Conservation (phyloP, 805 yeast species). For the Kuraishia piskuri region DNA sequence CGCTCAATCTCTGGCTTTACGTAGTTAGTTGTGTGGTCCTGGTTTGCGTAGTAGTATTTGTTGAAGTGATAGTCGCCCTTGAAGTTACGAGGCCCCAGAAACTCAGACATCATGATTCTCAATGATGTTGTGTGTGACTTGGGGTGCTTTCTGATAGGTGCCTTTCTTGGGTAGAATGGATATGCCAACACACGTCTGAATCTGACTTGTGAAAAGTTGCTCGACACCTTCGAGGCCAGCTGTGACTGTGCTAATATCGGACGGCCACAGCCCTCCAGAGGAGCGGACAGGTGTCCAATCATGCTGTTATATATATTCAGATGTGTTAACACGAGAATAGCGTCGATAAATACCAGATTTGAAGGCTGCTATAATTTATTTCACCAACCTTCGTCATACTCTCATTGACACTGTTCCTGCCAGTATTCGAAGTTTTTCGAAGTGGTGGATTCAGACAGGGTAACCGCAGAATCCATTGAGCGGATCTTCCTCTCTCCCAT, state of each 20-base stretch:
- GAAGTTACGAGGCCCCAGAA: slow-evolving; percentile 77
- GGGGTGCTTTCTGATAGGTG: slow-evolving; percentile 24
- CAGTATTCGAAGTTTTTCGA: background rate
- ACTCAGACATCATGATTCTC: slow-evolving; percentile 50
- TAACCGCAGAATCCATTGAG: too few species aligned
- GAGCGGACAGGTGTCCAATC: background rate
- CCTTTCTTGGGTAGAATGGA: slow-evolving; percentile 40
- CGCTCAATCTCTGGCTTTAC: slow-evolving; percentile 44
- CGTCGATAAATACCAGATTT: background rate
- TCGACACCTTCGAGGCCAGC: background rate
- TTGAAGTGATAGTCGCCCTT: slow-evolving; percentile 76
- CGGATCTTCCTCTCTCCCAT: too few species aligned
- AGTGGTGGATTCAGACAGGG: background rate
- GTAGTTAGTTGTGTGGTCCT: slow-evolving; percentile 65
- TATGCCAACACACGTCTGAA: slow-evolving; percentile 46
- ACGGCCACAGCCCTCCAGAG: background rate
- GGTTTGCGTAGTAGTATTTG: slow-evolving; percentile 63
- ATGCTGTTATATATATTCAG: too few species aligned
- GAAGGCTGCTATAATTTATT: background rate
- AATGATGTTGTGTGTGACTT: slow-evolving; percentile 39
- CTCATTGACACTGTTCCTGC: background rate
- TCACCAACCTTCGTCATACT: background rate
- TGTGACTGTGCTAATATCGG: background rate
- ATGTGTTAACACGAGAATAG: too few species aligned
- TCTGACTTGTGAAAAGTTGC: slow-evolving; percentile 23